These are phyloP conservation scores for Plantago elongata DNA, from an alignment of 257 asterid species.

Conservation along the genomic window DNA sequence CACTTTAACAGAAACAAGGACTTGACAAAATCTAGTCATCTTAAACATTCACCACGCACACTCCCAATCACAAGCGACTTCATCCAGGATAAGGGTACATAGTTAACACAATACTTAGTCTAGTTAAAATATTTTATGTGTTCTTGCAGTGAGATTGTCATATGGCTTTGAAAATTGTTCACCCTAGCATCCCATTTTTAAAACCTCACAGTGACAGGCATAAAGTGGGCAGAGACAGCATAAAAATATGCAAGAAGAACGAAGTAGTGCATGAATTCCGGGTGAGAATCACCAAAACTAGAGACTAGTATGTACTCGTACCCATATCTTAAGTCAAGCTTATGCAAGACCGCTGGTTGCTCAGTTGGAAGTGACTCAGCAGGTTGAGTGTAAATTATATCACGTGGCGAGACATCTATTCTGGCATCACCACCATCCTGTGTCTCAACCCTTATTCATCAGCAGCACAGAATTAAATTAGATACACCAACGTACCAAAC, in stretches of 20 bases:
- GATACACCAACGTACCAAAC: conserved; percentile 13
- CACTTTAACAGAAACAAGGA: too few relatives aligned
- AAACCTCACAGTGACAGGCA: too few relatives aligned
- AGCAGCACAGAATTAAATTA: conserved; percentile 8
- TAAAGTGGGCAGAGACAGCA: background rate
- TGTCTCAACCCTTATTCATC: conserved; percentile 80
- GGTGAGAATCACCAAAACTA: background rate
- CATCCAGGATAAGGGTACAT: too few relatives aligned
- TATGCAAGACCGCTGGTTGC: conserved; percentile 71
- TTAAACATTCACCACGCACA: too few relatives aligned
- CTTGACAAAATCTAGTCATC: too few relatives aligned
- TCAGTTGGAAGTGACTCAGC: conserved; percentile 68
- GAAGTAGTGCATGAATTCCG: too few relatives aligned
- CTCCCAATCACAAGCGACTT: too few relatives aligned
- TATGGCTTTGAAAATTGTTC: too few relatives aligned
- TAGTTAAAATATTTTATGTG: too few relatives aligned
- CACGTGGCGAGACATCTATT: conserved; percentile 93
- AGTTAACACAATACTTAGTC: too few relatives aligned
- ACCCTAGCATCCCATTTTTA: too few relatives aligned
- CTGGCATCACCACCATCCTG: conserved; percentile 99
- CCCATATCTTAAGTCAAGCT: conserved; percentile 94
- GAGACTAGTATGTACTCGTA: conserved; percentile 28
- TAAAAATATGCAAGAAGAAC: conserved; percentile 3
- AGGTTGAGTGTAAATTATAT: conserved; percentile 77
- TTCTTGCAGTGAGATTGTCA: too few relatives aligned